Conservation (phyloP, 805 yeast genomes). For the Brettanomyces bruxellensis region DNA sequence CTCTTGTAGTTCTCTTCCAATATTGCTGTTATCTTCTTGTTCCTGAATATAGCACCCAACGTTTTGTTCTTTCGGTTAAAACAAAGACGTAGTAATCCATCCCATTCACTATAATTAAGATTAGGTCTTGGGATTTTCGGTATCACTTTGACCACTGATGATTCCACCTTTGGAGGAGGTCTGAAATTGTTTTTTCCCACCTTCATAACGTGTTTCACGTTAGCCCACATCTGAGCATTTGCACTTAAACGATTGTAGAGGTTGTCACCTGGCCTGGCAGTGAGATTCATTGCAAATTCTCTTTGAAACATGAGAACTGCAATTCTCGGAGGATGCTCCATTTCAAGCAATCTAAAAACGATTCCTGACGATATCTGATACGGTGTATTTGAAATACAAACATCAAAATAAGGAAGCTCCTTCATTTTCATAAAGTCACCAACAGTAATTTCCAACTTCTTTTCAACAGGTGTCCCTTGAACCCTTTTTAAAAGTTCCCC, state of each 20-base stretch:
- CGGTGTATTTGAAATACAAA: slow-evolving; percentile 95
- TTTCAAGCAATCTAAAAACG: slow-evolving; percentile 84
- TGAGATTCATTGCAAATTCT: slow-evolving; percentile 86
- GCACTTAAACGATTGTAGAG: slow-evolving; percentile 90
- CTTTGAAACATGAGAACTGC: slow-evolving; percentile 96
- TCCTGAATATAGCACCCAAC: slow-evolving; percentile 85
- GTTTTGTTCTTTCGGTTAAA: slow-evolving; percentile 93
- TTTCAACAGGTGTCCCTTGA: slow-evolving; percentile 91
- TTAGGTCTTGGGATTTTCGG: slow-evolving; percentile 91
- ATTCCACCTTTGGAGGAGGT: slow-evolving; percentile 98
- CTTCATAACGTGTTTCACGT: slow-evolving; percentile 95
- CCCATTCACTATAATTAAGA: slow-evolving; percentile 94
- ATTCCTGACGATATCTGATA: slow-evolving; percentile 96
- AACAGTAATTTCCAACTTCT: slow-evolving; percentile 80
- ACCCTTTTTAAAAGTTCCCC: slow-evolving; percentile 97
- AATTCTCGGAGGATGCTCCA: slow-evolving; percentile 90
- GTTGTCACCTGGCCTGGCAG: slow-evolving; percentile 95
- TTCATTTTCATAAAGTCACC: slow-evolving; percentile 97
- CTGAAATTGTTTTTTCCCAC: slow-evolving; percentile 94
- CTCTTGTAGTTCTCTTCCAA: slow-evolving; percentile 85
- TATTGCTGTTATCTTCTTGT: slow-evolving; percentile 67
- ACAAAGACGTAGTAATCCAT: slow-evolving; percentile 83
- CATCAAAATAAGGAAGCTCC: slow-evolving; percentile 78
- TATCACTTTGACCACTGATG: slow-evolving; percentile 90
- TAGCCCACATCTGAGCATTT: slow-evolving; percentile 99